Conservation (phyloP, 1,284 basidiomycete genomes). For the Trichosporon coremiiforme region DNA sequence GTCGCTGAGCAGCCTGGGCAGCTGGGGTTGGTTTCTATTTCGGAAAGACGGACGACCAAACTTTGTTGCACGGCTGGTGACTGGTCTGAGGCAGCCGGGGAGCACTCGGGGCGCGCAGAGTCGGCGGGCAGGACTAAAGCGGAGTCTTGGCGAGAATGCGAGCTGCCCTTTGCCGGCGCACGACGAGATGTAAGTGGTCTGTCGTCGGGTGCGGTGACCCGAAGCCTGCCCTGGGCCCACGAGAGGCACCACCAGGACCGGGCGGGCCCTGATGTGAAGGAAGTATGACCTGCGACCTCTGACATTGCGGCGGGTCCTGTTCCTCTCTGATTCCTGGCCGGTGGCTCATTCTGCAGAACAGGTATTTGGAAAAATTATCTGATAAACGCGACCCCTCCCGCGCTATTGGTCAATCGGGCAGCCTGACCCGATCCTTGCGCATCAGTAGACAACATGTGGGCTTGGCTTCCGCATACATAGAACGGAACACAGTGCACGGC, state of each 20-base stretch:
- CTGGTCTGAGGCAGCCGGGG: not conserved
- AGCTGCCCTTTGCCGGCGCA: not conserved
- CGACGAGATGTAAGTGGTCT: not conserved
- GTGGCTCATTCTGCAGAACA: slow-evolving; percentile 3
- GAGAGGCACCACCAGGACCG: not conserved
- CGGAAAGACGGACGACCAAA: slow-evolving; percentile 13
- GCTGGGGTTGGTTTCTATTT: not conserved
- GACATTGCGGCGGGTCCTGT: not conserved
- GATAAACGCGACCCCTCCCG: not conserved
- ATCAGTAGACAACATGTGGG: not conserved
- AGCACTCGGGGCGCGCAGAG: too few species aligned
- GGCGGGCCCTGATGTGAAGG: not conserved
- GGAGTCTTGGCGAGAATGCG: not conserved
- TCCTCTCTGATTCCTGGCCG: not conserved
- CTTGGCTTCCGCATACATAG: not conserved
- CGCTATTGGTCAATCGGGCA: slow-evolving; percentile 10
- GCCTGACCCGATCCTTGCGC: not conserved
- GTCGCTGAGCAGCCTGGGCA: not conserved
- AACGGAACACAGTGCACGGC: not conserved
- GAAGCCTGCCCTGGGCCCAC: not conserved
- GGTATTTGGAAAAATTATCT: slow-evolving; percentile 3
- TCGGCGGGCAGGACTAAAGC: not conserved
- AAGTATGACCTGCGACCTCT: not conserved
- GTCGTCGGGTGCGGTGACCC: slow-evolving; percentile 10
- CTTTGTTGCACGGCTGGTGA: not conserved